A percentile compares a stretch with the other conserved stretches of the same genome.
These are phyloP conservation scores for Metschnikowia shivogae DNA, from an alignment of 805 yeast species.

Conservation along the genomic window DNA sequence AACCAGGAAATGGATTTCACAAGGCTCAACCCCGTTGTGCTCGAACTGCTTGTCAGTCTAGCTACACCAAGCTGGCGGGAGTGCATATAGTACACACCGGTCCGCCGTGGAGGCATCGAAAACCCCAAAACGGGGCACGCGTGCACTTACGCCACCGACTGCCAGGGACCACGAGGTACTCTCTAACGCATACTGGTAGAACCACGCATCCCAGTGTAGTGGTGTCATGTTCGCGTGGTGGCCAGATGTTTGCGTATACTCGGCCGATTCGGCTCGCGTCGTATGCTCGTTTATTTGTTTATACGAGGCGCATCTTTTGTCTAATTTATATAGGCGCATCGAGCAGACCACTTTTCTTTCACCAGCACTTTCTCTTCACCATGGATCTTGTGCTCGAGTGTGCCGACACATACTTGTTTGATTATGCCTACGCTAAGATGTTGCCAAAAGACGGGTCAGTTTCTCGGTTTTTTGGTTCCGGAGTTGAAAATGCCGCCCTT, in stretches of 20 bases:
- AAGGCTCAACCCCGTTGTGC: too few relatives aligned
- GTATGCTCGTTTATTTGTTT: slow-evolving; percentile 12
- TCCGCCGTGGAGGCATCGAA: too few relatives aligned
- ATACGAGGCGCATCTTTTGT: slow-evolving; percentile 3
- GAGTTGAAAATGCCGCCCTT: slow-evolving; percentile 10
- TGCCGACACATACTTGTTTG: slow-evolving; percentile 69
- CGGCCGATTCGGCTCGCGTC: slow-evolving; percentile 14
- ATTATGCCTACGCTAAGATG: slow-evolving; percentile 63
- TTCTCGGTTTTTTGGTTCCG: slow-evolving; percentile 21
- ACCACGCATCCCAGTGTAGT: neutral
- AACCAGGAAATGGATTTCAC: too few relatives aligned
- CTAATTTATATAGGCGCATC: slow-evolving; percentile 2
- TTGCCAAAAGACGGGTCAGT: slow-evolving; percentile 55
- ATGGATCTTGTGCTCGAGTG: slow-evolving; percentile 94
- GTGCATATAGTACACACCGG: too few relatives aligned
- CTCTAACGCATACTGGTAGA: neutral
- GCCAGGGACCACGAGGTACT: too few relatives aligned
- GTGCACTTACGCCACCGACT: too few relatives aligned
- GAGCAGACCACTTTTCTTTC: neutral
- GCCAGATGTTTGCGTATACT: slow-evolving; percentile 4
- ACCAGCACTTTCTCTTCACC: neutral
- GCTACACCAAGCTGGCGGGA: too few relatives aligned
- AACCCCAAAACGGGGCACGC: too few relatives aligned
- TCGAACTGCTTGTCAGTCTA: too few relatives aligned
- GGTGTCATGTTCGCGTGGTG: slow-evolving; percentile 1